Evolutionary conservation across 495 filamentous ascomycete genomes (phyloP), one percentile per base, ranked within the genome.

Genomic region (Cenococcum geophilum): DNA sequence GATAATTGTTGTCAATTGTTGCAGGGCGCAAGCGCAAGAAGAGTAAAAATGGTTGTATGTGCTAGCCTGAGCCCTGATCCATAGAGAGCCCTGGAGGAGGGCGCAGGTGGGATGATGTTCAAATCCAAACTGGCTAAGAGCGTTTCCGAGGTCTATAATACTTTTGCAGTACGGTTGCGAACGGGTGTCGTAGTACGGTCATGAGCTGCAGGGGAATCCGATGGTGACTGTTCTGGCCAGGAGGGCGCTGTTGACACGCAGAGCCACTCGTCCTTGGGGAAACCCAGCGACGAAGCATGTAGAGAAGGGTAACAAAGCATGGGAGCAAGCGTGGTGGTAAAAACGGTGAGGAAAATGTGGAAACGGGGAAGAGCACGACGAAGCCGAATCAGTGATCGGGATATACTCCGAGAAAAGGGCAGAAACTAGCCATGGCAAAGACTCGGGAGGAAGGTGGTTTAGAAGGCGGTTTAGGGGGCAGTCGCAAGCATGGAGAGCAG

Each of bases 21-120:
- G 66, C 66, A 63, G 57, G 62, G 66, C 66, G 66, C 66, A 32
- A 65, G 48, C 58, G 66, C 66, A 62, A 68, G 66, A 68, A 68
- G 55, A 43, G 45, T 58, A 68, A 58, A 21, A 20, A 49, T 32
- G 32, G n/a, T 58, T 34, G 21, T 20, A 35, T 56, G 36, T 56
- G n/a, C 27, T 11, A 45, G 51, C 34, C 21, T 27, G 18, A 59
- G 32, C 12, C 21, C 52, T 54, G 16, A n/a, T 55, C 59, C 58
- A 59, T 62, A 57, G 50, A 57, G 18, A 45, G 40, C 18, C 40
- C 11, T 32, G 45, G 16, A 14, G 18, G 16, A 49, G 45, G 22
- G 11, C 9, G 16, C 45, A 49, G 45, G 45, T 49, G 45, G 16
- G 18, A 22, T 18, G 18, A 22, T 8, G 18, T 6, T 18, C 45